Conservation (phyloP, 371 early-diverging fungal genomes). For the Gilbertella persicaria region DNA sequence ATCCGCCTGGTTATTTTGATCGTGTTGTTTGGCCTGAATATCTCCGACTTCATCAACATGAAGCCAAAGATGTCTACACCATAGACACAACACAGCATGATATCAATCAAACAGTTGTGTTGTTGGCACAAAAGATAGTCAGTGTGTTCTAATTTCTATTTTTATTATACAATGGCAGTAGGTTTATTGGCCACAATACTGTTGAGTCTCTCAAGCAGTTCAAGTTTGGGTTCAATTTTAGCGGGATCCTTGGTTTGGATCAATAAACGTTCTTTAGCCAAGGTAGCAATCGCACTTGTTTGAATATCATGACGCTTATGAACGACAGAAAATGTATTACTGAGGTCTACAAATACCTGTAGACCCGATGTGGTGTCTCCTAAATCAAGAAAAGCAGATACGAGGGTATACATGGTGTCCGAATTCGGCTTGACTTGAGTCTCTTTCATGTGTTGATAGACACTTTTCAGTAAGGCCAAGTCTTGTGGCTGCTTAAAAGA, state of each 20-base stretch:
- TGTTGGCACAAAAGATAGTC: background rate
- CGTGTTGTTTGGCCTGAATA: slow-evolving; percentile 84
- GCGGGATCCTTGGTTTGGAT: slow-evolving; percentile 8
- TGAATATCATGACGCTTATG: no score
- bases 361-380: slow-evolving; percentile 49
- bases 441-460: slow-evolving; percentile 34
- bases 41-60: slow-evolving; percentile 37
- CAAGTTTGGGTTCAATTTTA: slow-evolving; percentile 27
- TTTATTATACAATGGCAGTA: no score
- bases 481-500: slow-evolving; percentile 25
- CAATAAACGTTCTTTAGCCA: slow-evolving; percentile 21
- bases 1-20: slow-evolving; percentile 89
- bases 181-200: slow-evolving; percentile 15
- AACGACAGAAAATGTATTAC: slow-evolving; percentile 11
- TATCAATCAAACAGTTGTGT: background rate
- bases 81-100: background rate
- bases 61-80: background rate
- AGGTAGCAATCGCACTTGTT: slow-evolving; percentile 18
- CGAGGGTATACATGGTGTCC: slow-evolving; percentile 50
- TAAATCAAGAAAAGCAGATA: slow-evolving; percentile 58
- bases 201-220: slow-evolving; percentile 36
- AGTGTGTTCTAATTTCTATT: no score
- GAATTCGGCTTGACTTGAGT: slow-evolving; percentile 39
- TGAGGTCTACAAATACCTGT: slow-evolving; percentile 48
- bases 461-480: slow-evolving; percentile 12